phyloP scores from a whole-genome alignment of 345 rosid genomes.

The Syzygium aqueum region DNA sequence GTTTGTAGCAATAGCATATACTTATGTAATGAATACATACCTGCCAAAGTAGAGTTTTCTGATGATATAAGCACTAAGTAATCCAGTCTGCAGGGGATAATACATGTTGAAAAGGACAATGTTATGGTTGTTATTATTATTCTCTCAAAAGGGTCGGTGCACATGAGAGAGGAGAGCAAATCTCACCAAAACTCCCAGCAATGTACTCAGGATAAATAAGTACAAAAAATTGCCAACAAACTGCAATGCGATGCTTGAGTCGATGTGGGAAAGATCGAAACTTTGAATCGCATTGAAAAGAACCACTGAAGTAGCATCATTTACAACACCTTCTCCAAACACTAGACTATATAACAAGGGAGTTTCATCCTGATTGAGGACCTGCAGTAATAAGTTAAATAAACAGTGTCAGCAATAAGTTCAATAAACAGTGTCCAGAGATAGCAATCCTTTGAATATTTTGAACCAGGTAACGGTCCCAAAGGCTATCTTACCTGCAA shows the following conservation, averaged over 20 bases:
- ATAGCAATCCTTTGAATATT: background rate
- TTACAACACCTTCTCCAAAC: slow-evolving; percentile 96
- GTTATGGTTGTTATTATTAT: background rate
- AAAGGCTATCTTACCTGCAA: slow-evolving; percentile 51
- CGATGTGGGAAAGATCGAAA: slow-evolving; percentile 64
- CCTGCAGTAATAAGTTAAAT: slow-evolving; percentile 28
- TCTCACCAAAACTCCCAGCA: slow-evolving; percentile 67
- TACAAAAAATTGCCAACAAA: slow-evolving; percentile 69
- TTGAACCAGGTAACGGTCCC: background rate
- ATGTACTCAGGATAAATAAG: slow-evolving; percentile 69
- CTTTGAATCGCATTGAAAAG: slow-evolving; percentile 90
- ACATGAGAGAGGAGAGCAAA: background rate
- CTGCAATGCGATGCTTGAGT: slow-evolving; percentile 38
- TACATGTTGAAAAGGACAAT: background rate
- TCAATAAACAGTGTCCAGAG: background rate
- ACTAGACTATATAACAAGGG: slow-evolving; percentile 85
- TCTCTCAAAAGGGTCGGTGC: background rate
- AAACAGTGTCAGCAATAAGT: background rate
- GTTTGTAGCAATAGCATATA: background rate
- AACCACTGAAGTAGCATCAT: slow-evolving; percentile 95
- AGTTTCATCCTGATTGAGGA: slow-evolving; percentile 90
- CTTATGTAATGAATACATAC: slow-evolving; percentile 19
- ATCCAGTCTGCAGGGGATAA: slow-evolving; percentile 54
- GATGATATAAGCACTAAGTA: slow-evolving; percentile 79
- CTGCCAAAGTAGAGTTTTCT: slow-evolving; percentile 88